A percentile compares a stretch with the other conserved stretches of the same genome.
These are phyloP conservation scores for Nasturtium officinale DNA, from an alignment of 345 rosid species.

Conservation along the genomic window DNA sequence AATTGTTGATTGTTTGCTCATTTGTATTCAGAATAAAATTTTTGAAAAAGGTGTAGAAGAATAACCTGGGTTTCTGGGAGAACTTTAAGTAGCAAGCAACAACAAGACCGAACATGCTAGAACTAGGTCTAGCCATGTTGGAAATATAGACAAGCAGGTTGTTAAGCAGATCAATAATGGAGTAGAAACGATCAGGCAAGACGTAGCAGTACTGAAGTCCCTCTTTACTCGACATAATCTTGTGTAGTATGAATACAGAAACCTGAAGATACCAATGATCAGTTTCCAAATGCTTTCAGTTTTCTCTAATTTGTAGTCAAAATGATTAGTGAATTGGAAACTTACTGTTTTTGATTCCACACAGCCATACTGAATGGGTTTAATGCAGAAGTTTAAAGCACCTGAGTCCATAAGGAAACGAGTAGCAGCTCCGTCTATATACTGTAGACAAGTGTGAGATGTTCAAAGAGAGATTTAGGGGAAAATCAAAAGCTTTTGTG, in stretches of 20 bases:
- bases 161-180: slow-evolving; percentile 37
- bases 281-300: background rate
- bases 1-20: background rate
- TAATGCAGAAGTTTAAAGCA: slow-evolving; percentile 42
- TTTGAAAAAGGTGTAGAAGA: background rate
- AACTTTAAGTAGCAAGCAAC: slow-evolving; percentile 53
- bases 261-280: slow-evolving; percentile 43
- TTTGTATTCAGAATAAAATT: background rate
- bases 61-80: slow-evolving; percentile 56
- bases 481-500: background rate
- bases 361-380: slow-evolving; percentile 49
- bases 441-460: slow-evolving; percentile 39
- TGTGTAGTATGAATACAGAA: slow-evolving; percentile 50
- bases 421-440: slow-evolving; percentile 36
- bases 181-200: slow-evolving; percentile 43
- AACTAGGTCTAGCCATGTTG: slow-evolving; percentile 10
- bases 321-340: slow-evolving; percentile 2
- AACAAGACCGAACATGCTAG: slow-evolving; percentile 28
- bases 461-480: background rate
- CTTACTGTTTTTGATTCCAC: slow-evolving; percentile 50
- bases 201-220: slow-evolving; percentile 54
- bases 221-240: slow-evolving; percentile 39
- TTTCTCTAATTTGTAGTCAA: background rate
- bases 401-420: slow-evolving; percentile 43
- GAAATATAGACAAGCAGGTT: slow-evolving; percentile 36